Base-by-base conservation (phyloP, 441 rosid species). In the Populus hybrid region DNA sequence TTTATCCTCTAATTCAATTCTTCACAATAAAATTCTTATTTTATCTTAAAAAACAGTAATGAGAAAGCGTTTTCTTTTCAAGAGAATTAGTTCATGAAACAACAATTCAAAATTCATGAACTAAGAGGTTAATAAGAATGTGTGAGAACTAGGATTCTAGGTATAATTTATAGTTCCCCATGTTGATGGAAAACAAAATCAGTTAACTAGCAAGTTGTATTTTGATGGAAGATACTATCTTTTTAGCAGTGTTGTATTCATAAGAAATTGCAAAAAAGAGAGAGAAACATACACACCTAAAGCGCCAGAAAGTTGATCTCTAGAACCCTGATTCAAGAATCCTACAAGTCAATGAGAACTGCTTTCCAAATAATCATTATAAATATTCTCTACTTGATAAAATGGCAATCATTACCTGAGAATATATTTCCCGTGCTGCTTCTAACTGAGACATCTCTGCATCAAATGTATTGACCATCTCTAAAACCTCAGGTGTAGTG, bases 381-480 rank as follows among this genome's bases (percentile, higher is more conserved):
- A 76, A 76, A 67, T 42, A 32, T 71, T 65, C 67, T 74, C 75
- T 75, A 50, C 28, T 53, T 67, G 50, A 40, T 46, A 81, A 74
- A 78, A 75, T 53, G 67, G 69, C 40, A 73, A 57, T 38, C 73
- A 85, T 57, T 88, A 96, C 99, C 98, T 89, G 90, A 70, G 97
- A 92, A 82, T 94, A 94, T 78, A 94, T 88, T 86, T 78, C 91
- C 6, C 87, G 88, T 35, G 99, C 99, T 69, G 90, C 91, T 86
- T 94, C 98, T 87, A 94, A 89, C 84, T 94, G 98, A 84, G 98
- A 94, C 98, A 96, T 88, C 89, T 96, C 99, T 21, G 78, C 91
- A 84, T 94, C 97, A 83, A 87, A 85, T 69, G 88, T 84, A 78
- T 88, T 96, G 61, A 91, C 97, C 87, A 87, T 82, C 78, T 92